A percentile compares a stretch with the other conserved stretches of the same genome.
Conservation (phyloP, 164 flowering plant genomes). For the Santalum album region DNA sequence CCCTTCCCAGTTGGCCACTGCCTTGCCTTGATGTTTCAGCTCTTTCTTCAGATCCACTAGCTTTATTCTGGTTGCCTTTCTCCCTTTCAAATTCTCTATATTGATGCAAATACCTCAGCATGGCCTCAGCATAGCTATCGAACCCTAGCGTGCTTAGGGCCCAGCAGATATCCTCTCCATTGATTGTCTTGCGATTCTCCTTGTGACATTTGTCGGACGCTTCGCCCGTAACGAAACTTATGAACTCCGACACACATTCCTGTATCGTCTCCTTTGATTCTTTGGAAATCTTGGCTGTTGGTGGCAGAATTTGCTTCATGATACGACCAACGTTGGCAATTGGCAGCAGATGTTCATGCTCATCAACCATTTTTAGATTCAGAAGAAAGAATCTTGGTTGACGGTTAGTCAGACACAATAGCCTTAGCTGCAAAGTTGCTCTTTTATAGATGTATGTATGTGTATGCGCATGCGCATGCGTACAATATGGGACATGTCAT, state of each 20-base stretch:
- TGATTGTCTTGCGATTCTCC: conserved; percentile 81
- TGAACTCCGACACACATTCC: conserved; percentile 79
- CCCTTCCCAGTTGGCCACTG: no score
- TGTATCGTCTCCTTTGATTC: conserved; percentile 74
- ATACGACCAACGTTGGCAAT: conserved; percentile 63
- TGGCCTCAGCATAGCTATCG: conserved; percentile 52
- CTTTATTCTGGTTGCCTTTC: conserved; percentile 25
- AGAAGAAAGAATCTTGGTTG: background rate
- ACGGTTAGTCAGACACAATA: conserved; percentile 10
- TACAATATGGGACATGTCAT: background rate
- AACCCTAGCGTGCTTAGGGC: conserved; percentile 61
- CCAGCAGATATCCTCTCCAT: conserved; percentile 84
- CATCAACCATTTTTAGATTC: conserved; percentile 20
- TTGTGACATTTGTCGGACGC: conserved; percentile 74
- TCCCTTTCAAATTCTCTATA: conserved; percentile 57
- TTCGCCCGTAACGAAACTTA: conserved; percentile 69
- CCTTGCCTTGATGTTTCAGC: background rate
- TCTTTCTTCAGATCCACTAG: conserved; percentile 11
- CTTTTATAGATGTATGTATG: conserved; percentile 9
- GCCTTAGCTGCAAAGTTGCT: background rate
- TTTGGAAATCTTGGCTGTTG: conserved; percentile 64
- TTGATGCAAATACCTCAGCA: conserved; percentile 42
- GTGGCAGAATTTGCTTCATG: conserved; percentile 58
- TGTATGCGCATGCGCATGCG: background rate
- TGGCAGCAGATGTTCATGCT: conserved; percentile 48